Evolutionary conservation across 192 early-diverging fungal genomes (phyloP).

Genomic region (Backusella psychrophila): DNA sequence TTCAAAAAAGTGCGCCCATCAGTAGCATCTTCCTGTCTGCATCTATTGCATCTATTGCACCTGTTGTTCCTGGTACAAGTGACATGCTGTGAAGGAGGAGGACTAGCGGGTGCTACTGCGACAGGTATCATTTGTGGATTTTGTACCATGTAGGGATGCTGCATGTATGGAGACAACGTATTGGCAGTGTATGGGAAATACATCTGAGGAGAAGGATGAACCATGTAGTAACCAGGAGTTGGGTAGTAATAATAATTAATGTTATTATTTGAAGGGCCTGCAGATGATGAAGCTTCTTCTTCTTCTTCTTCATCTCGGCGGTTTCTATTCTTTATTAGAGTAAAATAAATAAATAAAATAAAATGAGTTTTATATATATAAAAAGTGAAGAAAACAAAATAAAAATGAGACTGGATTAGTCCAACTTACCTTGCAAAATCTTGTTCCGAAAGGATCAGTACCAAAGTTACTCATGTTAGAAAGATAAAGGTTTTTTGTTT

Average conservation of each 20-base stretch:
- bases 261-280: not conserved
- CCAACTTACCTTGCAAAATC: not conserved
- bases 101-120: not conserved
- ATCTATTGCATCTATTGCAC: not conserved
- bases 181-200: not conserved
- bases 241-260: not conserved
- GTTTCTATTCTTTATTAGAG: not conserved
- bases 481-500: not conserved
- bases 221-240: not conserved
- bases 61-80: not conserved
- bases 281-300: not conserved
- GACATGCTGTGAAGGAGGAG: not conserved
- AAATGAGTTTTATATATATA: not conserved
- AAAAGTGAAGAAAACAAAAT: not conserved
- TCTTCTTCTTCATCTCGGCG: not conserved
- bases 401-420: not conserved
- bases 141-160: not conserved
- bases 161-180: too few species aligned
- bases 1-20: not conserved
- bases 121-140: not conserved
- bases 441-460: not conserved
- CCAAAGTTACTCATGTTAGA: not conserved
- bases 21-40: not conserved
- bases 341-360: not conserved
- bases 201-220: not conserved